Percentiles rank a stretch among this genome's conserved stretches.
These are phyloP conservation scores for Lasiosphaeria ovina DNA, from an alignment of 495 filamentous ascomycete genomes.

Conservation along the genomic window DNA sequence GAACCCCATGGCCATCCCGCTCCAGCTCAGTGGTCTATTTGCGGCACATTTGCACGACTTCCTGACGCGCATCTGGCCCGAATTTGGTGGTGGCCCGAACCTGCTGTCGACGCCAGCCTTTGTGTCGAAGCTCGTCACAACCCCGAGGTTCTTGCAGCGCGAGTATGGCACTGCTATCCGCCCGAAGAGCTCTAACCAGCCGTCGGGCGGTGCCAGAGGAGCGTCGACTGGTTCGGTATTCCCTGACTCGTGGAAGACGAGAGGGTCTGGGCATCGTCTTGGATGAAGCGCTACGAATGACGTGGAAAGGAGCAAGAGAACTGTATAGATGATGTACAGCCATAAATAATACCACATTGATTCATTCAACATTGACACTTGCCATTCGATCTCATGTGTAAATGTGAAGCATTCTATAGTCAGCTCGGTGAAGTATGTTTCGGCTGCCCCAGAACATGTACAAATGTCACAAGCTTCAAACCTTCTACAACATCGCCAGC, in stretches of 20 bases:
- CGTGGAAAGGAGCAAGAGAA: too few species aligned
- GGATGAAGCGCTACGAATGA: not conserved
- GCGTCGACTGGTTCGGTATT: constrained; percentile 39
- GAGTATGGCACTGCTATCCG: constrained; percentile 60
- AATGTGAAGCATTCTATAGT: too few species aligned
- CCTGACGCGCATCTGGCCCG: constrained; percentile 74
- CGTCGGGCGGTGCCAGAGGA: constrained; percentile 35
- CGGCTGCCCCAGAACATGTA: too few species aligned
- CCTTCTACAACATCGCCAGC: too few species aligned
- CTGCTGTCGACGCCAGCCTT: constrained; percentile 66
- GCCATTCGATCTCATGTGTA: too few species aligned
- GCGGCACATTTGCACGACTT: constrained; percentile 88
- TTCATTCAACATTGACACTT: too few species aligned
- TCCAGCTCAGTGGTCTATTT: constrained; percentile 66
- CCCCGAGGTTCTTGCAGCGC: constrained; percentile 40
- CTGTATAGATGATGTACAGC: too few species aligned
- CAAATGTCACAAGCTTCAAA: too few species aligned
- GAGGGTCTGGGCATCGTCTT: constrained; percentile 67
- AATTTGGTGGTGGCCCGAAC: constrained; percentile 75
- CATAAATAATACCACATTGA: too few species aligned
- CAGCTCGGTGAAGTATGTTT: too few species aligned
- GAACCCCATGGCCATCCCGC: constrained; percentile 42
- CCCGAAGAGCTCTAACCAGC: constrained; percentile 33
- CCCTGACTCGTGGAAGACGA: constrained; percentile 60
- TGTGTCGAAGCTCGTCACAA: constrained; percentile 60